These are phyloP conservation scores for Dissoconium aciculare DNA, from an alignment of 2,329 filamentous ascomycete species.

Conservation along the genomic window DNA sequence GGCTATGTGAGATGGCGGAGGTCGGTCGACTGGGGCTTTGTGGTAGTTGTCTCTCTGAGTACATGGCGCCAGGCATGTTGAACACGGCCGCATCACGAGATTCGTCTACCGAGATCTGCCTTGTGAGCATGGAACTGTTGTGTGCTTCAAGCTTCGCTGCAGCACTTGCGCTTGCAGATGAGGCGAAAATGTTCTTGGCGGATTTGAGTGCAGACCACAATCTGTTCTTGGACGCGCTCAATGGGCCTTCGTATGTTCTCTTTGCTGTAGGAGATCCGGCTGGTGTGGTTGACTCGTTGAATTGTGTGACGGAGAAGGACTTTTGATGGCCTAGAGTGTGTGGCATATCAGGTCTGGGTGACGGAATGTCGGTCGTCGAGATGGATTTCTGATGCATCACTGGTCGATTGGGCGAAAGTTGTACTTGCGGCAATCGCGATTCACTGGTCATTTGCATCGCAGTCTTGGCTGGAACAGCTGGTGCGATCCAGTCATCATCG, in stretches of 20 bases:
- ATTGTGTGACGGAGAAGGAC: constrained; percentile 32
- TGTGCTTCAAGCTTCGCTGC: constrained; percentile 42
- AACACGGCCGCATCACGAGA: constrained; percentile 10
- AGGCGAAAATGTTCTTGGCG: constrained; percentile 73
- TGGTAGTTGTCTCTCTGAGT: constrained; percentile 16
- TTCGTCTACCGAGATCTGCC: constrained; percentile 9
- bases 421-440: constrained; percentile 12
- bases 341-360: constrained; percentile 28
- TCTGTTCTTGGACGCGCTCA: constrained; percentile 87
- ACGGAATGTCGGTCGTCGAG: constrained; percentile 26
- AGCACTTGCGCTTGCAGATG: constrained; percentile 46
- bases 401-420: constrained; percentile 29
- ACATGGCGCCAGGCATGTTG: constrained; percentile 23
- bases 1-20: constrained; percentile 18
- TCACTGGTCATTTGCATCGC: constrained; percentile 6
- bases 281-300: constrained; percentile 39
- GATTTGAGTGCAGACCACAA: constrained; percentile 81
- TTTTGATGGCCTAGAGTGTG: constrained; percentile 39
- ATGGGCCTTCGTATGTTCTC: constrained; percentile 54
- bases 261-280: constrained; percentile 38
- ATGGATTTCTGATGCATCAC: constrained; percentile 23
- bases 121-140: constrained; percentile 12
- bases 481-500: constrained; percentile 46
- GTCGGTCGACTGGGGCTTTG: constrained; percentile 13
- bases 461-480: constrained; percentile 16